Percentiles rank a stretch among this genome's conserved stretches.
phyloP scores from a whole-genome alignment of 2,329 filamentous ascomycete genomes.

The Botrytis elliptica region DNA sequence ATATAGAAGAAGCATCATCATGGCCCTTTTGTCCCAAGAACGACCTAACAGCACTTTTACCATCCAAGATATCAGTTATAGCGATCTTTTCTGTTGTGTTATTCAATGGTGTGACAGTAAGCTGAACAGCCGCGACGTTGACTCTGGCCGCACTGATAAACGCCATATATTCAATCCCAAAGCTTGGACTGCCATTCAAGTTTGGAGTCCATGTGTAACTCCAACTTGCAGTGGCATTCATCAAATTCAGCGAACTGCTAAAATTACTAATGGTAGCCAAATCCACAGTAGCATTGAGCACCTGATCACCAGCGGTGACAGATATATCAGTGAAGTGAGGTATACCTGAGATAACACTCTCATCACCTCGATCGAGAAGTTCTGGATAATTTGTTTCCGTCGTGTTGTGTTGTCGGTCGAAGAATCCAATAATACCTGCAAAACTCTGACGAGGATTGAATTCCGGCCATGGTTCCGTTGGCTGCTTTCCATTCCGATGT shows the following conservation, averaged over 20 bases:
- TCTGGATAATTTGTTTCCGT: constrained; percentile 63
- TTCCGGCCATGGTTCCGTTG: constrained; percentile 62
- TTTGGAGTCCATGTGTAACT: constrained; percentile 25
- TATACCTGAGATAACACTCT: constrained; percentile 64
- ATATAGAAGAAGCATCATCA: constrained; percentile 50
- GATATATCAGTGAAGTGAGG: constrained; percentile 63
- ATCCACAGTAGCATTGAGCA: constrained; percentile 59
- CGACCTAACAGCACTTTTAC: constrained; percentile 60
- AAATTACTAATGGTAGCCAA: constrained; percentile 60
- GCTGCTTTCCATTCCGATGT: constrained; percentile 22
- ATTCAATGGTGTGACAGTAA: constrained; percentile 21
- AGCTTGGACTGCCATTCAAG: constrained; percentile 50
- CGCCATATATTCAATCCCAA: constrained; percentile 57
- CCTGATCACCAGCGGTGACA: constrained; percentile 52
- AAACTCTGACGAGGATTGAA: constrained; percentile 63
- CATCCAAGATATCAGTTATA: constrained; percentile 61
- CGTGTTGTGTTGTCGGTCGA: constrained; percentile 53
- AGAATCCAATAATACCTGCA: constrained; percentile 67
- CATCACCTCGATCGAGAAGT: constrained; percentile 61
- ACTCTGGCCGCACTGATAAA: constrained; percentile 26
- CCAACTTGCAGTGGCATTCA: constrained; percentile 18
- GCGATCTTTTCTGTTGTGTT: constrained; percentile 42
- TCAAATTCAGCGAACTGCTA: constrained; percentile 48
- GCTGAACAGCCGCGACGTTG: constrained; percentile 24
- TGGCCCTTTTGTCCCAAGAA: constrained; percentile 51